These are phyloP conservation scores for Suillus paluster DNA, from an alignment of 768 basidiomycete genomes.

Conservation along the genomic window DNA sequence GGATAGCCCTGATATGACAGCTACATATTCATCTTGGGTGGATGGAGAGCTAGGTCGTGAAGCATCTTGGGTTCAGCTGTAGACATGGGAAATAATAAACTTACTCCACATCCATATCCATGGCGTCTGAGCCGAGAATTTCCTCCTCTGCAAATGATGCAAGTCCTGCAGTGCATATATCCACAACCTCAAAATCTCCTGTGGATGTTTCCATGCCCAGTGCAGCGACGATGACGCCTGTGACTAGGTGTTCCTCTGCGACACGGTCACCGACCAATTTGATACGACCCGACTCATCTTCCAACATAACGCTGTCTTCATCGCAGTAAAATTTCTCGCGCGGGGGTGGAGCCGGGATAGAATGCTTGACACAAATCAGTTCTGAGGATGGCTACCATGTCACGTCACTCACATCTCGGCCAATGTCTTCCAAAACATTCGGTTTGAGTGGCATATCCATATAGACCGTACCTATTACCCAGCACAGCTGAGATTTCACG, in stretches of 20 bases:
- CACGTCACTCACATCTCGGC: conserved; percentile 74
- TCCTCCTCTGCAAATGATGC: conserved; percentile 53
- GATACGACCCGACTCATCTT: conserved; percentile 96
- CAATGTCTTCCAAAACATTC: conserved; percentile 95
- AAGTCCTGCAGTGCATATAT: conserved; percentile 84
- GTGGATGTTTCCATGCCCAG: conserved; percentile 87
- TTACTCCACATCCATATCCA: conserved; percentile 75
- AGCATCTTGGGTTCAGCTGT: background rate
- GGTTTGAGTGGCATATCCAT: conserved; percentile 99
- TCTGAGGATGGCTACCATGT: conserved; percentile 10
- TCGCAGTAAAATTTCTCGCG: conserved; percentile 73
- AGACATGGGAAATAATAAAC: conserved; percentile 9
- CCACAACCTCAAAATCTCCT: conserved; percentile 94
- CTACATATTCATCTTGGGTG: conserved; percentile 75
- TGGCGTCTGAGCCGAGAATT: conserved; percentile 38
- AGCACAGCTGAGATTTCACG: conserved; percentile 82
- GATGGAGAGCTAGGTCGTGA: conserved; percentile 15
- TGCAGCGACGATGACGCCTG: conserved; percentile 88
- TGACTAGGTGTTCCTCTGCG: conserved; percentile 68
- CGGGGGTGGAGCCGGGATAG: conserved; percentile 84
- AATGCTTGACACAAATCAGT: conserved; percentile 59
- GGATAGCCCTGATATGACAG: conserved; percentile 82
- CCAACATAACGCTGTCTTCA: conserved; percentile 84
- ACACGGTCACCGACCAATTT: conserved; percentile 80
- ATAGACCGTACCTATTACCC: conserved; percentile 93